These are phyloP conservation scores for Blastomyces parvus DNA, from an alignment of 2,329 filamentous ascomycete species.

Conservation along the genomic window DNA sequence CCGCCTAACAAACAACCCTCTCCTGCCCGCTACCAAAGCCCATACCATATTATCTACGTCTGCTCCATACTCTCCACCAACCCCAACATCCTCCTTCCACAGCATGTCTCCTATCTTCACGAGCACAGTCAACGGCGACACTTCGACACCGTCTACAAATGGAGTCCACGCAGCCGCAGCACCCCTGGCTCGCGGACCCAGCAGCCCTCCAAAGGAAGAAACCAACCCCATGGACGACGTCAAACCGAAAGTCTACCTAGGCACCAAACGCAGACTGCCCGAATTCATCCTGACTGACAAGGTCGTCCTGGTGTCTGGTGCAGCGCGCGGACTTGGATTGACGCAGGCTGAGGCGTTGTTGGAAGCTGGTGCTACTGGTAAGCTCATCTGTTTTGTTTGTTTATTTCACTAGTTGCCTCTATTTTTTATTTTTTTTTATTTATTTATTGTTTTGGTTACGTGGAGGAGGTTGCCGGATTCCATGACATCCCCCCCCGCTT, in stretches of 20 bases:
- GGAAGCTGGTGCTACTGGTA: slow-evolving; percentile 59
- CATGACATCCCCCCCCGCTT: neutral
- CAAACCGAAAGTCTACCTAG: slow-evolving; percentile 17
- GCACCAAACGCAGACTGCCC: slow-evolving; percentile 40
- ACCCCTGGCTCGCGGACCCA: slow-evolving; percentile 9
- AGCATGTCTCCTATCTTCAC: slow-evolving; percentile 3
- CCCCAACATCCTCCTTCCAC: slow-evolving; percentile 1
- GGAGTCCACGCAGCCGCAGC: slow-evolving; percentile 4
- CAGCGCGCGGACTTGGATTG: slow-evolving; percentile 62
- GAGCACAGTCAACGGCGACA: neutral
- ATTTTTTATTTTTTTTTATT: neutral
- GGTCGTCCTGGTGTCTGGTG: slow-evolving; percentile 62
- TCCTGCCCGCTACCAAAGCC: neutral
- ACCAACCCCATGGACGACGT: slow-evolving; percentile 16
- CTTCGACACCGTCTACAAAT: neutral
- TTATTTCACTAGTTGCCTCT: neutral
- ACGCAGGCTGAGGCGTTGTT: slow-evolving; percentile 63
- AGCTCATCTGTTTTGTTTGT: slow-evolving; percentile 13
- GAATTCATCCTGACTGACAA: slow-evolving; percentile 69
- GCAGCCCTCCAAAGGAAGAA: slow-evolving; percentile 22
- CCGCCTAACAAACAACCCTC: too few species aligned
- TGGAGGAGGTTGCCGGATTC: neutral
- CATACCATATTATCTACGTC: neutral
- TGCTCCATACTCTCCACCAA: neutral
- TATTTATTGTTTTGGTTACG: neutral